Base-by-base conservation (phyloP, 2,329 filamentous ascomycete genomes). In the Coniochaeta sp. region DNA sequence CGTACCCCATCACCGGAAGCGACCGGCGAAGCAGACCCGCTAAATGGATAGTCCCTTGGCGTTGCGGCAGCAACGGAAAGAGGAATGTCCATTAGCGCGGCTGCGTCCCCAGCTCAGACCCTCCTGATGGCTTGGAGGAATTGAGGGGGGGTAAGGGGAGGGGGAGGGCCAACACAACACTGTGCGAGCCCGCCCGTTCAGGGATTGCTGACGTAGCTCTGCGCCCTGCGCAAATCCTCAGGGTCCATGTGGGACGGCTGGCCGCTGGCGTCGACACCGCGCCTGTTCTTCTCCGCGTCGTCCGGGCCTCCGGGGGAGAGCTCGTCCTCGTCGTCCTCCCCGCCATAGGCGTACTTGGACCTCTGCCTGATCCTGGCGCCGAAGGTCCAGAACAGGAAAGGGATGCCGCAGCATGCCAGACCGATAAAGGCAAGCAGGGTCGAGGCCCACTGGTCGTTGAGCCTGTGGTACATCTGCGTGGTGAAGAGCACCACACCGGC, bases 361-460 rank as follows among this genome's bases (percentile, higher is more conserved):
- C 80, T 78, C 59, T 76, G 78, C 5, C 91, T 80, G 65, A 96
- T 96, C 5, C 72, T 71, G 17, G 86, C 89, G 3, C 91, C 91
- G 66, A 84, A 91, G 68, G 79, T 85, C 79, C 89, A 96, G 75
- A 96, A 96, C 28, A 90, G 72, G 71, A 88, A 96, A 0, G 91
- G 91, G 65, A 96, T 96, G 0, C 79, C 84, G 71, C 91, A 96
- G 76, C 91, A 96, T 0, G 84, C 88, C 6, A 96, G 75, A 17
- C 82, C 84, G 65, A 96, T 79, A 66, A 93, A 93, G 0, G 83
- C 90, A 9, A 95, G 75, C 10, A 95, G 78, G 0, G 82, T 81
- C 57, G 84, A 86, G 0, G 90, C 90, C 90, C 90, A 93, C 70
- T 91, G 85, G 72, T 91, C 81, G 9, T 86, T 86, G 16, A 93